These are phyloP conservation scores for Mangifera indica DNA, from an alignment of 345 rosid genomes.

Conservation along the genomic window DNA sequence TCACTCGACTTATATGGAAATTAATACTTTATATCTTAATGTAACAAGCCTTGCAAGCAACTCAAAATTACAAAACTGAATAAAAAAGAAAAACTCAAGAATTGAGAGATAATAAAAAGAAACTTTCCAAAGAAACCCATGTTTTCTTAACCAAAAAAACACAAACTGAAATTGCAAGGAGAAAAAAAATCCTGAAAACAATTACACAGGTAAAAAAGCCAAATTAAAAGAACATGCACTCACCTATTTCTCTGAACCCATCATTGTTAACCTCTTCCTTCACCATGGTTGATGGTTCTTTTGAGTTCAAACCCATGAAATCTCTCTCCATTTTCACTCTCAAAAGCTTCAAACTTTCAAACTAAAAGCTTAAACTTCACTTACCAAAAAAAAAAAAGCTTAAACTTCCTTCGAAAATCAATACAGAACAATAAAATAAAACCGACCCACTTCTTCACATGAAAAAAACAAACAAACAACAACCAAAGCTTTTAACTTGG, in stretches of 20 bases:
- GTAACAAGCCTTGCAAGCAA: slow-evolving; percentile 14
- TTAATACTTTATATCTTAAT: not conserved
- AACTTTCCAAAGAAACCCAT: slow-evolving; percentile 2
- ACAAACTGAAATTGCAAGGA: not conserved
- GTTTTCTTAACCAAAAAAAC: not conserved
- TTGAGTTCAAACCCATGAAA: slow-evolving; percentile 65
- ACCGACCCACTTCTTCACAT: slow-evolving; percentile 11
- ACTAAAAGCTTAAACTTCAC: slow-evolving; percentile 8
- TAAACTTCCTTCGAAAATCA: too few species aligned
- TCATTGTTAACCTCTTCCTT: slow-evolving; percentile 56
- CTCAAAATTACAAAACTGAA: slow-evolving; percentile 10
- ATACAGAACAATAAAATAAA: slow-evolving; percentile 8
- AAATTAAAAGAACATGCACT: slow-evolving; percentile 8
- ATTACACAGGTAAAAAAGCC: not conserved
- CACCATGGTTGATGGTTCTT: slow-evolving; percentile 38
- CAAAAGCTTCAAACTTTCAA: slow-evolving; percentile 14
- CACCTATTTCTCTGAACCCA: slow-evolving; percentile 42
- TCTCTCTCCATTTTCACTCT: slow-evolving; percentile 72
- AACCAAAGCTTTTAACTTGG: slow-evolving; percentile 22
- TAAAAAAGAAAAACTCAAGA: not conserved
- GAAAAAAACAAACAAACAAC: not conserved
- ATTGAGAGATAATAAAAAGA: not conserved
- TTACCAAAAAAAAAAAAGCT: slow-evolving; percentile 5
- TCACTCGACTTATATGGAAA: too few species aligned
- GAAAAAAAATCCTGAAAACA: too few species aligned